A percentile compares a stretch with the other conserved stretches of the same genome.
These are phyloP conservation scores for Kokia cookei DNA, from an alignment of 441 rosid species.

Conservation along the genomic window DNA sequence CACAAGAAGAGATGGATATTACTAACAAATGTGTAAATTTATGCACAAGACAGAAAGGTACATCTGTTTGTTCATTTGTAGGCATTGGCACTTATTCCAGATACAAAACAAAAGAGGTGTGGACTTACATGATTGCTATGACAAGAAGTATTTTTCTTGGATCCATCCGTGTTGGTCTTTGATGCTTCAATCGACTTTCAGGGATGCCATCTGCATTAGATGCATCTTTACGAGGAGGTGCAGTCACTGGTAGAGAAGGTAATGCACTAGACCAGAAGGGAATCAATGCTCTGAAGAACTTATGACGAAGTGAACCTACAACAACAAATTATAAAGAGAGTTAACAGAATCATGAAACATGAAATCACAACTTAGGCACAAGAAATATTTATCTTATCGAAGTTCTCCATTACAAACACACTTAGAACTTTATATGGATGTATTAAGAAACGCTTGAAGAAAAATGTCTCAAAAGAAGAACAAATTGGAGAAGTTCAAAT, in stretches of 20 bases:
- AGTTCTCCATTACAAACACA: not conserved
- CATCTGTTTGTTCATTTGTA: not conserved
- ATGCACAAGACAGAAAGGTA: not conserved
- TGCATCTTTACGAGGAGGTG: slow-evolving; percentile 80
- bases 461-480: slow-evolving; percentile 1
- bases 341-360: not conserved
- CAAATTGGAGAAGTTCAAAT: not conserved
- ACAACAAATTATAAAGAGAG: slow-evolving; percentile 1
- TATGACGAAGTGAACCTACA: slow-evolving; percentile 85
- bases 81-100: not conserved
- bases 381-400: not conserved
- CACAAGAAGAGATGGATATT: not conserved
- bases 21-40: not conserved
- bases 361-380: not conserved
- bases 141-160: slow-evolving; percentile 81
- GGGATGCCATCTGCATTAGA: slow-evolving; percentile 53
- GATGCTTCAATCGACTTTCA: slow-evolving; percentile 68
- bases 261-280: slow-evolving; percentile 98
- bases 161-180: slow-evolving; percentile 74
- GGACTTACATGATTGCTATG: slow-evolving; percentile 81
- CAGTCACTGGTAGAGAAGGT: slow-evolving; percentile 93
- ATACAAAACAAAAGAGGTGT: not conserved
- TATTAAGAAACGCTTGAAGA: not conserved
- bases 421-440: not conserved
- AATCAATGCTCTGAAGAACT: slow-evolving; percentile 86